These are phyloP conservation scores for Komagataella pastoris DNA, from an alignment of 805 yeast genomes.

Conservation along the genomic window DNA sequence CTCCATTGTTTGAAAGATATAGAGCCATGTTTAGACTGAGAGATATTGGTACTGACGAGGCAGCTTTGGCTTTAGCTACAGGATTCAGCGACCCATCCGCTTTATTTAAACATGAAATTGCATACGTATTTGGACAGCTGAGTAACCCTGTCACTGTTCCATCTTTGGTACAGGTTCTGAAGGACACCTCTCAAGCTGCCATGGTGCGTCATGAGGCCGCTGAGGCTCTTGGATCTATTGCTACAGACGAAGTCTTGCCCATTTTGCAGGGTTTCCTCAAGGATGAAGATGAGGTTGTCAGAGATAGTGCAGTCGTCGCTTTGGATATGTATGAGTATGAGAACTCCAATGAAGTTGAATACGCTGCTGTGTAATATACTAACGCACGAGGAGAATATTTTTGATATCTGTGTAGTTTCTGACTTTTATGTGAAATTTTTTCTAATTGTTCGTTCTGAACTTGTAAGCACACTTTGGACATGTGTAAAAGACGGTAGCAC, in stretches of 20 bases:
- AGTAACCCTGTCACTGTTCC: constrained; percentile 91
- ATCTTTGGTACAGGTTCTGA: constrained; percentile 67
- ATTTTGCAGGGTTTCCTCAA: constrained; percentile 65
- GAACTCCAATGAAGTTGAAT: constrained; percentile 71
- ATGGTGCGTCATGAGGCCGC: constrained; percentile 99
- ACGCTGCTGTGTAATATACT: constrained; percentile 27
- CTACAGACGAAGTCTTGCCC: constrained; percentile 90
- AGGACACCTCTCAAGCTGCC: constrained; percentile 72
- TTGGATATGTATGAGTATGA: constrained; percentile 97
- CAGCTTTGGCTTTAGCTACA: constrained; percentile 79
- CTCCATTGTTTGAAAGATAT: constrained; percentile 84
- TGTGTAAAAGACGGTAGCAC: constrained; percentile 97
- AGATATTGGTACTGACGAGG: constrained; percentile 88
- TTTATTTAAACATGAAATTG: constrained; percentile 92
- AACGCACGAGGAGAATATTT: neutral
- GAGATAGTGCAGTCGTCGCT: constrained; percentile 95
- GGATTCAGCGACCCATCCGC: constrained; percentile 90
- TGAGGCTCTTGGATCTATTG: constrained; percentile 94
- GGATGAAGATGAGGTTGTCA: constrained; percentile 81
- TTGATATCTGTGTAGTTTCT: neutral
- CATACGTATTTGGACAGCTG: constrained; percentile 95
- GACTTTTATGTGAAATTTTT: neutral
- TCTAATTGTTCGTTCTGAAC: constrained; percentile 81
- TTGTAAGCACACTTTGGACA: constrained; percentile 89
- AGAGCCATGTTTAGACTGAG: constrained; percentile 97